Evolutionary conservation across 768 basidiomycete species (phyloP), one percentile per base, ranked within the genome.

Genomic region (Pleurotus tuoliensis): DNA sequence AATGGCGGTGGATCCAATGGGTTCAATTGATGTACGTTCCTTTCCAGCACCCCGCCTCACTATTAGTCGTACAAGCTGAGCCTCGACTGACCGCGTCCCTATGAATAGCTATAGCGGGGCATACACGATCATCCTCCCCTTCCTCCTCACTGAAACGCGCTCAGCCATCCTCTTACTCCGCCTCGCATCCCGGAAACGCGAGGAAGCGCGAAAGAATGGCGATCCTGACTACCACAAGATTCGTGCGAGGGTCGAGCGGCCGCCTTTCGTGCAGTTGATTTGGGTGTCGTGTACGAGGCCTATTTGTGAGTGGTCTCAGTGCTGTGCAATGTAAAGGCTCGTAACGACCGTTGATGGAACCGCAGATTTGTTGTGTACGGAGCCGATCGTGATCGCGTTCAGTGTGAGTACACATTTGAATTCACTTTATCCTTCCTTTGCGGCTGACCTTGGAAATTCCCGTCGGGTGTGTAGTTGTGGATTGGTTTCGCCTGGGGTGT

Each of bases 1-100:
- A 76, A 59, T 92, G 91, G 89, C 75, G 89, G 24, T 92, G 90
- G 89, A 90, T 94, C 22, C 83, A 91, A 63, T 92, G 90, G 90
- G 78, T 90, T 7, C 83, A 84, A 59, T 73, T 84, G 63, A 88
- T 87, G 86, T 83, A 47, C 1, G 73, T 69, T 7, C 30, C 24
- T 16, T 34, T 45, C 8, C 76, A 0, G 76, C 25, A n/a, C 47
- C 39, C 9, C 25, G 16, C 34, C 3, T 41, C 30, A 27, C 39
- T 7, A 8, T n/a, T 12, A 18, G 27, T 8, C 27, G 11, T 34
- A 34, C 30, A 8, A 11, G 9, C 11, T 24, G 24, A 24, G 24
- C 30, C 11, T 34, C 30, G 11, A 11, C 30, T 34, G 8, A 34
- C 30, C 1, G 30, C 30, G 11, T 11, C 7, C 8, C 30, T 8